Evolutionary conservation across 192 early-diverging fungal genomes (phyloP).

Genomic region (Tieghemiomyces parasiticus): DNA sequence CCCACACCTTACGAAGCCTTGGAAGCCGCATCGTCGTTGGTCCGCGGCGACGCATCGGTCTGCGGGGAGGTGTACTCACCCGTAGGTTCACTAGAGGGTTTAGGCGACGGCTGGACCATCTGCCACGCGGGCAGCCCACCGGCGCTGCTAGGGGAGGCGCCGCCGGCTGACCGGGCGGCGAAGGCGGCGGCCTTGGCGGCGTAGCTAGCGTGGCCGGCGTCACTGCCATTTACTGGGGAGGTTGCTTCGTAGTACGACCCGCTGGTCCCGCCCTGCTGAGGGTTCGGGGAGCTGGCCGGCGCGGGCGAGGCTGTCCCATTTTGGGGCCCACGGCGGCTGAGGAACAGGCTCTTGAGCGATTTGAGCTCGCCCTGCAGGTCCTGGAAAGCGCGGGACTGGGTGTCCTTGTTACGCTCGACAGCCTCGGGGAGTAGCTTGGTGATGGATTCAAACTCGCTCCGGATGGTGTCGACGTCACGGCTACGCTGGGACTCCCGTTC

Average conservation of each 20-base stretch:
- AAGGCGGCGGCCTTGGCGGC: constrained; percentile 11
- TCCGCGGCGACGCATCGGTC: no score
- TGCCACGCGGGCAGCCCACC: constrained; percentile 52
- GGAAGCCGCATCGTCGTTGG: no score
- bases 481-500: constrained; percentile 8
- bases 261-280: no score
- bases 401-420: constrained; percentile 57
- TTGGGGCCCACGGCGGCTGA: constrained; percentile 80
- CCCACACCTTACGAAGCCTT: no score
- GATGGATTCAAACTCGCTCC: constrained; percentile 49
- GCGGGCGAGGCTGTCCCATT: no score
- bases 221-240: no score
- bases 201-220: no score
- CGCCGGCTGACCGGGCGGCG: constrained; percentile 20
- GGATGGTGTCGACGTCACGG: constrained; percentile 2
- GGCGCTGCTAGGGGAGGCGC: constrained; percentile 11
- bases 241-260: no score
- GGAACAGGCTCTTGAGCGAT: constrained; percentile 76
- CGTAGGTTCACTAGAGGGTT: no score
- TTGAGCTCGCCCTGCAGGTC: constrained; percentile 92
- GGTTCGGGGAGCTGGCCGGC: constrained; percentile 24
- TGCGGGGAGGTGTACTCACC: no score
- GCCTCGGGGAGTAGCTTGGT: constrained; percentile 64
- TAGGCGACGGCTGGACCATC: constrained; percentile 31
- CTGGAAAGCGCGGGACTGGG: constrained; percentile 41